Evolutionary conservation across 106 monocot genomes (phyloP), one percentile per base, ranked within the genome.

Genomic region (Dendrobium officinale): DNA sequence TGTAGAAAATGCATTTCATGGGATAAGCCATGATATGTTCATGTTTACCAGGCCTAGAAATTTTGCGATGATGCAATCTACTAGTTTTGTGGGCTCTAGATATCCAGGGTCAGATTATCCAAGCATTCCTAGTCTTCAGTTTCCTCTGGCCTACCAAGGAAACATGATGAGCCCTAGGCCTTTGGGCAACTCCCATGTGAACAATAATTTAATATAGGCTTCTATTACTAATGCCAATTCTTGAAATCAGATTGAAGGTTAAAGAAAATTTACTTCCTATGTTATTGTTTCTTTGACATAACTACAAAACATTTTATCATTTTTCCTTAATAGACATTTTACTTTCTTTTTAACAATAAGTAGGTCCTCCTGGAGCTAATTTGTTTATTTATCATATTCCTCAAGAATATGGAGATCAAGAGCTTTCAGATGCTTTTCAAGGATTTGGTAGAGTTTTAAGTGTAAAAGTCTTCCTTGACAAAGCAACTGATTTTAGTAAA

Each of bases 311-410:
- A 33, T 33, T 33, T 33, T 6, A 44, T 44, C 44, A 0, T 27
- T 67, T 10, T 67, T 26, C 2, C 67, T 11, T 24, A 9, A 67
- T 37, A 37, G 72, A 72, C 72, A 15, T 11, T 15, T 40, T 70
- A 31, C 15, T 37, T 72, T 16, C 26, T 6, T 70, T 11, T 33
- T 9, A 37, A 40, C 22, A 72, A n/a, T 78, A 77, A 43, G 4
- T 19, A 82, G 98, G 98, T 29, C 98, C 98, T 81, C 92, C 91
- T 82, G 98, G 95, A 83, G 98, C 98, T 73, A 98, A 98, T 86
- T 84, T 98, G 78, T 98, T 98, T 81, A 98, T 98, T 47, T 98
- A 98, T 87, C 98, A 98, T 77, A 98, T 98, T 27, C 98, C 98
- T 27, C 98, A 98, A 89, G 95, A 98, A 49, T 98, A 83, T 80